phyloP scores from a whole-genome alignment of 2,329 filamentous ascomycete genomes.

The Fusarium sp. region DNA sequence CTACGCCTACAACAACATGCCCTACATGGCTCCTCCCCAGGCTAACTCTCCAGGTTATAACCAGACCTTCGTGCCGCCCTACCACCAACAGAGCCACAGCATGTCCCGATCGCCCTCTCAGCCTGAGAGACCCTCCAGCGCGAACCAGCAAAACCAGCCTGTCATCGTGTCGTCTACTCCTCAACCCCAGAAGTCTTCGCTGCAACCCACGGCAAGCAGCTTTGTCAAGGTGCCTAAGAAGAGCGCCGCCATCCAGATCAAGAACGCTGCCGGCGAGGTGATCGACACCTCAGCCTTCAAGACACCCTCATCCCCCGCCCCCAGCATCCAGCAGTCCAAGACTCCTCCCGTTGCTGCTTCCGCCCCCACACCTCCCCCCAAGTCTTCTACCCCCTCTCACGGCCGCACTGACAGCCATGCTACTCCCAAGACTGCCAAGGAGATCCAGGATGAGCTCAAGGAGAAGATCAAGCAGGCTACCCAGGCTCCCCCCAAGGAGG shows the following conservation, averaged over 20 bases:
- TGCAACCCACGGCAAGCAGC: slow-evolving; percentile 58
- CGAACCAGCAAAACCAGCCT: slow-evolving; percentile 68
- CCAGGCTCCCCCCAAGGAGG: slow-evolving; percentile 50
- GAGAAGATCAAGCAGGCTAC: slow-evolving; percentile 78
- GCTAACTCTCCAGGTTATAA: slow-evolving; percentile 64
- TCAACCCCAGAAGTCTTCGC: slow-evolving; percentile 72
- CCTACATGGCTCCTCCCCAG: slow-evolving; percentile 61
- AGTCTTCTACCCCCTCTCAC: slow-evolving; percentile 76
- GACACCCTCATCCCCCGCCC: slow-evolving; percentile 67
- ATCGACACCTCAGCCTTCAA: slow-evolving; percentile 75
- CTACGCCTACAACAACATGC: slow-evolving; percentile 60
- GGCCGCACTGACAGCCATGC: slow-evolving; percentile 76
- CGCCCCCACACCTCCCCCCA: slow-evolving; percentile 83
- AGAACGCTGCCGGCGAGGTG: slow-evolving; percentile 82
- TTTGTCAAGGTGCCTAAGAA: slow-evolving; percentile 68
- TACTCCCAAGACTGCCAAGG: slow-evolving; percentile 78
- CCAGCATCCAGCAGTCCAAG: slow-evolving; percentile 68
- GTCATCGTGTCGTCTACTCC: slow-evolving; percentile 72
- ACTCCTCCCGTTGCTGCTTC: slow-evolving; percentile 79
- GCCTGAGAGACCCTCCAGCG: slow-evolving; percentile 76
- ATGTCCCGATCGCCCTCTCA: slow-evolving; percentile 91
- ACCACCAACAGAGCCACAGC: slow-evolving; percentile 67
- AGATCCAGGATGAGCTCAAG: slow-evolving; percentile 86
- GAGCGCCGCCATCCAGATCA: slow-evolving; percentile 85
- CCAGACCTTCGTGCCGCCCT: slow-evolving; percentile 57